phyloP scores from a whole-genome alignment of 106 monocot genomes.

The Cymbidium sinense region DNA sequence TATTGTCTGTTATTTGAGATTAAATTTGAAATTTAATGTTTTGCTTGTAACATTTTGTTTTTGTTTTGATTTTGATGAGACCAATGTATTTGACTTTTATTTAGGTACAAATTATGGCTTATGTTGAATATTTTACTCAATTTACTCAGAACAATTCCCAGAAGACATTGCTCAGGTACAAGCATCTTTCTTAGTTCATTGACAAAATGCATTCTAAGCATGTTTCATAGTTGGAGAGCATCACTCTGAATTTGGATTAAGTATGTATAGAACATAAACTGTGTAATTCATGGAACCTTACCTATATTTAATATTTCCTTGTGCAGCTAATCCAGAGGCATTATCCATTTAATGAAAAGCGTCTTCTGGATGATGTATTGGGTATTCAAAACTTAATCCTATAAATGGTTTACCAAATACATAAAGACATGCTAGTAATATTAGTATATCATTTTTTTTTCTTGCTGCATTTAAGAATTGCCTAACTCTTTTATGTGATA shows the following conservation, averaged over 20 bases:
- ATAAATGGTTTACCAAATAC: slow-evolving; percentile 16
- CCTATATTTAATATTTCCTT: slow-evolving; percentile 14
- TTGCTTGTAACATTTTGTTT: not conserved
- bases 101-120: slow-evolving; percentile 90
- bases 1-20: not conserved
- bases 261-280: not conserved
- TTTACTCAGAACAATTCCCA: slow-evolving; percentile 91
- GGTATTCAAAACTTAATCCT: slow-evolving; percentile 41
- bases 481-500: slow-evolving; percentile 14
- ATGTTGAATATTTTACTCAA: slow-evolving; percentile 96
- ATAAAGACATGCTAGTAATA: slow-evolving; percentile 10
- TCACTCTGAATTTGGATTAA: not conserved
- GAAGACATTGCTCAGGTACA: slow-evolving; percentile 94
- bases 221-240: not conserved
- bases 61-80: slow-evolving; percentile 1
- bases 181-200: not conserved
- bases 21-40: not conserved
- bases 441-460: not conserved
- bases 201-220: not conserved
- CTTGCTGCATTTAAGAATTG: slow-evolving; percentile 2
- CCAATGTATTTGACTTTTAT: not conserved
- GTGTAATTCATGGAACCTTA: slow-evolving; percentile 5
- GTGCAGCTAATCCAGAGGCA: slow-evolving; percentile 87
- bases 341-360: slow-evolving; percentile 79
- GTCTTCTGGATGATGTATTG: slow-evolving; percentile 91